Evolutionary conservation across 2,329 filamentous ascomycete genomes (phyloP), one percentile per base, ranked within the genome.

Genomic region (Diaporthe velutina): DNA sequence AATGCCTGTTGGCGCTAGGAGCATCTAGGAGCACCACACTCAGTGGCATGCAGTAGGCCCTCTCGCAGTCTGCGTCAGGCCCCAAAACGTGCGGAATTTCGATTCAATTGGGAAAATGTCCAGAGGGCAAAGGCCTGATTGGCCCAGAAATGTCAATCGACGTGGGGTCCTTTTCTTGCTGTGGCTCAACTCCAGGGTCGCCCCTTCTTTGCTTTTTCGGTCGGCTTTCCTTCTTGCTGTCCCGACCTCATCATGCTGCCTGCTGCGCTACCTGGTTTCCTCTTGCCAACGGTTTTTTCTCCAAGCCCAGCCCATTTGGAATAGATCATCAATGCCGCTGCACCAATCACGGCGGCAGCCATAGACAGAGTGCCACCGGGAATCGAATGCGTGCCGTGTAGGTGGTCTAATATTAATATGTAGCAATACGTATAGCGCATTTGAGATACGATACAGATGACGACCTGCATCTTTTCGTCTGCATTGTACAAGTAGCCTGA

Each of bases 81-180:
- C 40, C 58, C 45, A 45, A 70, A 70, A 66, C 48, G n/a, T 67
- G 70, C 50, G 57, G 71, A 28, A 64, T 67, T 68, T 66, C 74
- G 71, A 61, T 75, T 77, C 72, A 77, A 78, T 76, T 58, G 54
- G 61, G 64, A 60, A 42, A 74, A 75, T 77, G 79, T 78, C 78
- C 77, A 73, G n/a, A 40, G 64, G 33, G 66, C 28, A 45, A 78
- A 75, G 78, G 78, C 80, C 77, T 78, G 72, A 85, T 85, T 85
- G 83, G 84, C 73, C 75, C 70, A 75, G 79, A 83, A 79, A 80
- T 71, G 35, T 38, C 77, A 77, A 81, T 79, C 79, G 70, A 71
- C 67, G 74, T 76, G 76, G 75, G 74, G 74, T 76, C 60, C 25
- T 70, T 61, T 61, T 45, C 30, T 2, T 64, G n/a, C 28, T 64